Conservation (phyloP, 352 stramenopile genomes). For the Thalassiosira delicatula region DNA sequence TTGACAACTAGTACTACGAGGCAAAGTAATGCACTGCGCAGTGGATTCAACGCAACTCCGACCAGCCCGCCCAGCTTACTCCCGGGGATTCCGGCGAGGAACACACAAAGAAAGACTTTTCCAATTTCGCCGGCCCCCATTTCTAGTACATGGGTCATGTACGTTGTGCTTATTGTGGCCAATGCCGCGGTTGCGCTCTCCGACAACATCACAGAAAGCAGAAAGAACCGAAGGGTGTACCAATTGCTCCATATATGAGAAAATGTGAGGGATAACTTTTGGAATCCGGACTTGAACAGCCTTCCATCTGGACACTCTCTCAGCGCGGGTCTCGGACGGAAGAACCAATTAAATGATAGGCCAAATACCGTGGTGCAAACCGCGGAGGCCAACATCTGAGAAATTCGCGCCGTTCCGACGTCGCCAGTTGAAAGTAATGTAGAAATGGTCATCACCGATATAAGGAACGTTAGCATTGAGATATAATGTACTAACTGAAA, state of each 20-base stretch:
- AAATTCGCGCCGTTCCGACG: no score
- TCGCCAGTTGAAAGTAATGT: no score
- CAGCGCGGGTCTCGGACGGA: no score
- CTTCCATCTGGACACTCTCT: no score
- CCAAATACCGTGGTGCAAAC: no score
- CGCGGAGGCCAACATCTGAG: no score
- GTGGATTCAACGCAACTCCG: slow-evolving; percentile 26
- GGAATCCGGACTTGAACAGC: slow-evolving; percentile 64
- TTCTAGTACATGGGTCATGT: slow-evolving; percentile 69
- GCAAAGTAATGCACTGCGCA: no score
- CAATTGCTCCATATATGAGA: slow-evolving; percentile 55
- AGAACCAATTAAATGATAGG: no score
- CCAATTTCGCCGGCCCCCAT: slow-evolving; percentile 70
- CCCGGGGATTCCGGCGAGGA: slow-evolving; percentile 71
- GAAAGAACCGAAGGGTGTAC: slow-evolving; percentile 65
- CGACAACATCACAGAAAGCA: slow-evolving; percentile 62
- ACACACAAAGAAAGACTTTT: slow-evolving; percentile 71
- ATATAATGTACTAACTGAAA: slow-evolving; percentile 56
- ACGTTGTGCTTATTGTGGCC: slow-evolving; percentile 72
- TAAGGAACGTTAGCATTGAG: slow-evolving; percentile 54
- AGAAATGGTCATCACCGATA: slow-evolving; percentile 46
- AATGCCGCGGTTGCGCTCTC: slow-evolving; percentile 69
- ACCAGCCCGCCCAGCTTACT: slow-evolving; percentile 53
- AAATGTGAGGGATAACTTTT: slow-evolving; percentile 70
- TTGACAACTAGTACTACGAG: no score